phyloP scores from a whole-genome alignment of 371 early-diverging fungal species.

The Mucor indicus region DNA sequence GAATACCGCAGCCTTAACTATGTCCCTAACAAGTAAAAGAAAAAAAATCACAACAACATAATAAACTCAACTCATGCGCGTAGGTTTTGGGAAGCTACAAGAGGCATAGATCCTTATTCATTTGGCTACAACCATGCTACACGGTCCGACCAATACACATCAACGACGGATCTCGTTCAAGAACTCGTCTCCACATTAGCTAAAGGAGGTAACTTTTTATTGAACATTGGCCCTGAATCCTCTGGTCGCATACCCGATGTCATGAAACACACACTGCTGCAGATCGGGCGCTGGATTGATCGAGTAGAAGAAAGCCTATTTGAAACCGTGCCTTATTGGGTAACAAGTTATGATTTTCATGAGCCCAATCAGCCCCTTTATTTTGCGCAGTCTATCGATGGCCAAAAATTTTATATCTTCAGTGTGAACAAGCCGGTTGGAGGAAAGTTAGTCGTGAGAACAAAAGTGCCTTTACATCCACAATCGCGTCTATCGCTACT shows the following conservation, averaged over 20 bases:
- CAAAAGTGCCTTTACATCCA: constrained; percentile 6
- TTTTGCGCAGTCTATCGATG: constrained; percentile 18
- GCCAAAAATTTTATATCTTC: constrained; percentile 21
- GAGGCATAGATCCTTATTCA: constrained; percentile 6
- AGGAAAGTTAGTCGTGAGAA: constrained; percentile 9
- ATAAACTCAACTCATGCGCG: constrained; percentile 1
- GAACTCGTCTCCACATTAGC: constrained; percentile 23
- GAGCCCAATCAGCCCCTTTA: constrained; percentile 12
- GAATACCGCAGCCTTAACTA: constrained; percentile 10
- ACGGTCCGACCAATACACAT: constrained; percentile 21
- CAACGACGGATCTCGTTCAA: constrained; percentile 13
- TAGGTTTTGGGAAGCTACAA: constrained; percentile 19
- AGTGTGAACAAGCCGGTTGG: constrained; percentile 1
- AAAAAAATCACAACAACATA: neutral
- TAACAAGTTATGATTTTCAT: constrained; percentile 8
- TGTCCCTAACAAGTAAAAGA: constrained; percentile 9
- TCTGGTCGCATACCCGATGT: constrained; percentile 17
- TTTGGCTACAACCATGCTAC: constrained; percentile 26
- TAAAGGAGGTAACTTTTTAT: constrained; percentile 34
- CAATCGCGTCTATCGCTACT: constrained; percentile 1
- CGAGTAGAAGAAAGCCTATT: constrained; percentile 14
- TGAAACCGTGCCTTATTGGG: constrained; percentile 26
- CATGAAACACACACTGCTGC: constrained; percentile 11
- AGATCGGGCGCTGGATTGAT: constrained; percentile 25
- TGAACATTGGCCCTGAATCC: constrained; percentile 30